Evolutionary conservation across 805 yeast species (phyloP).

Genomic region (Wickerhamiella parazyma): DNA sequence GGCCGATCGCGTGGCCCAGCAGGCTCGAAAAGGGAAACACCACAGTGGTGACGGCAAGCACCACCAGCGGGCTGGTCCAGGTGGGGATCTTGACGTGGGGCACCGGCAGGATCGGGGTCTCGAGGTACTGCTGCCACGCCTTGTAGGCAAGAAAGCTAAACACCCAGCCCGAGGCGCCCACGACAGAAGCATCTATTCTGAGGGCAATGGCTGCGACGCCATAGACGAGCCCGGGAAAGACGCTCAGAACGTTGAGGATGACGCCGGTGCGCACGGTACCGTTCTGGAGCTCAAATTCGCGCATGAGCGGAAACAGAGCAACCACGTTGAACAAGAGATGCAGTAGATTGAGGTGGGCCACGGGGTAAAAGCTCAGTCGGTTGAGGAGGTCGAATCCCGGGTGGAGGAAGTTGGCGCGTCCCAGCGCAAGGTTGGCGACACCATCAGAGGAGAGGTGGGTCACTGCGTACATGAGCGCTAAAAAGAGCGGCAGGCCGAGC

Average conservation of each 20-base stretch:
- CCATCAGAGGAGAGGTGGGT: conserved; percentile 20
- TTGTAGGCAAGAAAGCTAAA: conserved; percentile 53
- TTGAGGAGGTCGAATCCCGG: conserved; percentile 30
- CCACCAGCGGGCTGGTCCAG: conserved; percentile 39
- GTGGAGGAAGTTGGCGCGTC: conserved; percentile 41
- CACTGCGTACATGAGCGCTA: conserved; percentile 32
- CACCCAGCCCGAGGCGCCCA: conserved; percentile 54
- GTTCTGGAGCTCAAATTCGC: conserved; percentile 52
- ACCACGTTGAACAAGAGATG: conserved; percentile 50
- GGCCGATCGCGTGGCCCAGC: conserved; percentile 59
- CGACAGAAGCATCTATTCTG: neutral
- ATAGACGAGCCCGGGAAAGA: conserved; percentile 51
- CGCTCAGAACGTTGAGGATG: conserved; percentile 58
- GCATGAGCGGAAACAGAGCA: conserved; percentile 45
- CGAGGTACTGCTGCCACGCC: conserved; percentile 35
- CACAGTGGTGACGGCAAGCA: conserved; percentile 37
- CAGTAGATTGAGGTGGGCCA: conserved; percentile 47
- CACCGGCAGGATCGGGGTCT: conserved; percentile 24
- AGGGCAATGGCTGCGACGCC: conserved; percentile 22
- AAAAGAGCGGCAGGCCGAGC: conserved; percentile 45
- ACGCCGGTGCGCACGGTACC: conserved; percentile 84
- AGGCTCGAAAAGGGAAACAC: conserved; percentile 55
- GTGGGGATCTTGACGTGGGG: conserved; percentile 40
- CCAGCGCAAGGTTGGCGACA: conserved; percentile 34
- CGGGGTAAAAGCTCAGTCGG: conserved; percentile 55